Percentiles rank a stretch among this genome's conserved stretches.
Conservation (phyloP, 2,329 filamentous ascomycete species). For the Trichoderma asperellum region DNA sequence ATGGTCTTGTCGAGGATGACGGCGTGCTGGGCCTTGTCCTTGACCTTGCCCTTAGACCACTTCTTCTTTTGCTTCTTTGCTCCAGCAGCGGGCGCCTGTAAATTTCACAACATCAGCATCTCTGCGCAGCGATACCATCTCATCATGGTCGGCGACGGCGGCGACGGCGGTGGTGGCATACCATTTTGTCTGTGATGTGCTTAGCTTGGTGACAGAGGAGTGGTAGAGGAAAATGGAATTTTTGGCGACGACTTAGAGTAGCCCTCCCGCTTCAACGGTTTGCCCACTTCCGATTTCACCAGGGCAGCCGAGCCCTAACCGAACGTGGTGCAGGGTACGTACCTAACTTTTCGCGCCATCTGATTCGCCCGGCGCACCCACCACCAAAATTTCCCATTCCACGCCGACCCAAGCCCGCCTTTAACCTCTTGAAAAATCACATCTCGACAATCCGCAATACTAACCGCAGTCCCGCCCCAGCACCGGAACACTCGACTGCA, state of each 20-base stretch:
- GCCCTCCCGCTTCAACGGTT: conserved; percentile 38
- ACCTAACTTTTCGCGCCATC: conserved; percentile 34
- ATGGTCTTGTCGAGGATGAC: conserved; percentile 98
- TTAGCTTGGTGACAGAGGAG: conserved; percentile 44
- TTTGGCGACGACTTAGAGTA: conserved; percentile 37
- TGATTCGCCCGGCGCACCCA: conserved; percentile 45
- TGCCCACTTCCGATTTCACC: conserved; percentile 38
- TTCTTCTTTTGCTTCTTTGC: conserved; percentile 59
- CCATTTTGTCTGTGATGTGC: conserved; percentile 51
- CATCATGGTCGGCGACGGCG: conserved; percentile 17
- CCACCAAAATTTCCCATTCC: conserved; percentile 45
- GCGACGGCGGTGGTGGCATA: conserved; percentile 37
- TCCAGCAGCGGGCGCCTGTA: conserved; percentile 51
- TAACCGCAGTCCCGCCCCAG: conserved; percentile 45
- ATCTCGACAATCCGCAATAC: conserved; percentile 46
- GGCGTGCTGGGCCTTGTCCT: conserved; percentile 99
- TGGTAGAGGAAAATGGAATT: conserved; percentile 42
- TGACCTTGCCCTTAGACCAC: conserved; percentile 72
- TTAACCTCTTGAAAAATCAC: conserved; percentile 43
- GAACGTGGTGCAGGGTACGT: conserved; percentile 38
- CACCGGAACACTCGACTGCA: conserved; percentile 46
- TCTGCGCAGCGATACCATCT: conserved; percentile 30
- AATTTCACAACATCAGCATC: conserved; percentile 32
- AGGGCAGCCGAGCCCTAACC: conserved; percentile 51
- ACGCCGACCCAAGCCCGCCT: conserved; percentile 40